Conservation (phyloP, 2,329 filamentous ascomycete species). For the Trichophyton benhamiae region DNA sequence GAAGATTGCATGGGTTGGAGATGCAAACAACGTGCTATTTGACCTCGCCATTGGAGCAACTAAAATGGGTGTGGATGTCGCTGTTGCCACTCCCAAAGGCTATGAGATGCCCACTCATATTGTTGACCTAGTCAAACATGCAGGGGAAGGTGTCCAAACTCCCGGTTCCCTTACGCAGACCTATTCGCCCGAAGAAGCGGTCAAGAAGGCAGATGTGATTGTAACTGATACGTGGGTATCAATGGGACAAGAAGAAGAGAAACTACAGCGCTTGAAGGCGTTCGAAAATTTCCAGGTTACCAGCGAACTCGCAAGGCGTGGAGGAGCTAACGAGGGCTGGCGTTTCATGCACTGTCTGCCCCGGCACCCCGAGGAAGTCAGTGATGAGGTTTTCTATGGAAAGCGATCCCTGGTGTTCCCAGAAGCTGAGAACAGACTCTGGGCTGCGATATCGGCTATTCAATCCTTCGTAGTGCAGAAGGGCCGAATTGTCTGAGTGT, state of each 20-base stretch:
- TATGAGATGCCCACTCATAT: slow-evolving; percentile 72
- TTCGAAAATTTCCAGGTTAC: slow-evolving; percentile 92
- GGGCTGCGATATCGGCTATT: slow-evolving; percentile 74
- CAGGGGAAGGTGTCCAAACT: slow-evolving; percentile 44
- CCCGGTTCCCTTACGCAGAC: slow-evolving; percentile 63
- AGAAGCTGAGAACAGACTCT: slow-evolving; percentile 89
- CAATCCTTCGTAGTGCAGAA: slow-evolving; percentile 93
- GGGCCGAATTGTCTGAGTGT: slow-evolving; percentile 51
- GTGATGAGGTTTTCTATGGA: slow-evolving; percentile 88
- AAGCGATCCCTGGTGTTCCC: slow-evolving; percentile 75
- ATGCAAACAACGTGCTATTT: slow-evolving; percentile 94
- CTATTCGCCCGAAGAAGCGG: slow-evolving; percentile 66
- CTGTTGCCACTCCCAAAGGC: slow-evolving; percentile 73
- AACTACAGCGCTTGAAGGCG: slow-evolving; percentile 59
- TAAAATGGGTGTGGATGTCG: slow-evolving; percentile 76
- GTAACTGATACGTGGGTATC: slow-evolving; percentile 98
- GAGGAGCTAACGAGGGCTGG: slow-evolving; percentile 79
- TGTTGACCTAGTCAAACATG: slow-evolving; percentile 56
- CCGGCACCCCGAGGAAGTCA: slow-evolving; percentile 82
- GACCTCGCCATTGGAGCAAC: slow-evolving; percentile 78
- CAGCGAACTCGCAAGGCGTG: slow-evolving; percentile 65
- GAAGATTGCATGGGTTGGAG: slow-evolving; percentile 91
- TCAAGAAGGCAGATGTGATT: slow-evolving; percentile 75
- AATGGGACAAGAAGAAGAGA: slow-evolving; percentile 91
- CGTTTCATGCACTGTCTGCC: slow-evolving; percentile 98